Evolutionary conservation across 1,139 yeast genomes (phyloP), one percentile per base, ranked within the genome.

Genomic region (Pichia sp.): DNA sequence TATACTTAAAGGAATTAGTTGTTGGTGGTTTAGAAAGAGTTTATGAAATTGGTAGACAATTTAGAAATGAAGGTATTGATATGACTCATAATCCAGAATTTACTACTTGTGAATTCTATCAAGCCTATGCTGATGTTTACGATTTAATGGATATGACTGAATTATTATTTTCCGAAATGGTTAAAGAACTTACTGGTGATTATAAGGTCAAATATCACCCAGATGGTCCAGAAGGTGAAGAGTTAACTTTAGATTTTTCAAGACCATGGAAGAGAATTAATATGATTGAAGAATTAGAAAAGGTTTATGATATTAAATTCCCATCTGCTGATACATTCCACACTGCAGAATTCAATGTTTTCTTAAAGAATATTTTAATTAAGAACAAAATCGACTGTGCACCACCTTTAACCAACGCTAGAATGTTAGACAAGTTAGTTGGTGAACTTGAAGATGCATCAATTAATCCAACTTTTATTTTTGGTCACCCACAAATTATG

Each of bases 401-500:
- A 50, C 97, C 99, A 53, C 99, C 99, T 56, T 80, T 90, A 67
- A 93, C 99, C 64, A 93, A 91, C 73, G 96, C 99, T 53, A 88
- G 99, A 77, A 91, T 93, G 97, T 81, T 93, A 70, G 99, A 93
- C 78, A 91, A 88, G 79, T 83, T 93, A 61, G 97, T 93, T 63
- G 98, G 99, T 66, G 98, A 89, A 70, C 71, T 84, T 55, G 99
- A 93, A 77, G 97, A 90, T 67, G 77, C 83, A 52, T 88, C 96
- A 68, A 87, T 91, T 72, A 93, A 89, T 79, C 99, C 99, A 65
- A 93, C 99, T 46, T 93, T 93, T 73, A 87, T 93, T 72, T 91
- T 89, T 67, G 99, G 99, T 61, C 99, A 93, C 73, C 99, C 99
- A 57, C 97, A 93, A 76, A 89, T 93, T 95, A 93, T 93, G 99